These are phyloP conservation scores for Colletotrichum godetiae DNA, from an alignment of 2,329 filamentous ascomycete genomes.

Conservation along the genomic window DNA sequence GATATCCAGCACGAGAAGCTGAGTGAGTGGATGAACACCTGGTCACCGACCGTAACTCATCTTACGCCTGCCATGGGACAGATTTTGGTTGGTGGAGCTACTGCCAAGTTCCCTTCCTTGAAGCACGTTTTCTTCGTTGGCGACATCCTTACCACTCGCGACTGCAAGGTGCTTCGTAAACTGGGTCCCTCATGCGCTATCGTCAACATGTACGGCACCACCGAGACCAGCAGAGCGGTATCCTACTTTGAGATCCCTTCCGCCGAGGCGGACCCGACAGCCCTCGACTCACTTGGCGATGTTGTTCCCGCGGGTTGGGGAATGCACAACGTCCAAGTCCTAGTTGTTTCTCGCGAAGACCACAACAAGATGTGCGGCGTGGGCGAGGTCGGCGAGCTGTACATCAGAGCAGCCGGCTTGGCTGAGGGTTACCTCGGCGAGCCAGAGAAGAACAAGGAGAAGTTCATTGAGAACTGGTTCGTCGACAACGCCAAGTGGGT, in stretches of 20 bases:
- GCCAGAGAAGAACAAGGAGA: constrained; percentile 67
- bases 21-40: constrained; percentile 87
- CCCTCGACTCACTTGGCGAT: constrained; percentile 64
- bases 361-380: constrained; percentile 77
- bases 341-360: constrained; percentile 81
- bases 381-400: constrained; percentile 87
- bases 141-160: constrained; percentile 86
- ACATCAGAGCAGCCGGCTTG: constrained; percentile 83
- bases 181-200: constrained; percentile 81
- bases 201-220: constrained; percentile 90
- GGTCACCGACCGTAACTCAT: constrained; percentile 83
- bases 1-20: constrained; percentile 88
- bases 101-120: constrained; percentile 80
- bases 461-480: constrained; percentile 90
- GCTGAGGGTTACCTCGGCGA: constrained; percentile 67
- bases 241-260: constrained; percentile 85
- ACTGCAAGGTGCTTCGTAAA: constrained; percentile 80
- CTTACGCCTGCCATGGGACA: constrained; percentile 97
- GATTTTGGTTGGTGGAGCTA: constrained; percentile 88
- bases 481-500: constrained; percentile 78
- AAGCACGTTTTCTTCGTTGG: constrained; percentile 90
- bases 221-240: constrained; percentile 84
- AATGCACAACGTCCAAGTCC: constrained; percentile 89
- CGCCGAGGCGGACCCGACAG: constrained; percentile 67
- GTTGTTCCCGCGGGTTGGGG: constrained; percentile 84